Percentiles rank a stretch among this genome's conserved stretches.
These are phyloP conservation scores for Violaceomyces palustris DNA, from an alignment of 1,284 basidiomycete genomes.

Conservation along the genomic window DNA sequence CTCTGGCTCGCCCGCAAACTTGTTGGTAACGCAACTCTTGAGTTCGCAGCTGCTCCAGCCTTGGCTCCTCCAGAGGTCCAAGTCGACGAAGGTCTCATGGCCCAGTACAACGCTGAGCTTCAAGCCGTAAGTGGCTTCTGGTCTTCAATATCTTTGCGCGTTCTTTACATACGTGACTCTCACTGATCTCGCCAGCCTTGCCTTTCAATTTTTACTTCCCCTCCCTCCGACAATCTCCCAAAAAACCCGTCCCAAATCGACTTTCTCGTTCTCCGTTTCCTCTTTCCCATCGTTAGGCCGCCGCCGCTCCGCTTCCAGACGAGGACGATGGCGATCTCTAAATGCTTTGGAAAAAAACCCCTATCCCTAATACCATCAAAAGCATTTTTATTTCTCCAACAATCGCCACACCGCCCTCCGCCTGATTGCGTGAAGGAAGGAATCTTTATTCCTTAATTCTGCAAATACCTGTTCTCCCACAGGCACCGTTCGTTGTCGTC, in stretches of 20 bases:
- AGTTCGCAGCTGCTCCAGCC: conserved; percentile 94
- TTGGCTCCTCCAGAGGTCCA: conserved; percentile 89
- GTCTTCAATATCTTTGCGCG: background rate
- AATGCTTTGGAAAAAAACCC: too few species aligned
- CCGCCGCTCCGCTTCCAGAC: conserved; percentile 58
- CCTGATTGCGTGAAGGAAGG: too few species aligned
- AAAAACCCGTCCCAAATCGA: too few species aligned
- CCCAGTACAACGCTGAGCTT: conserved; percentile 77
- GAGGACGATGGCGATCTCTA: conserved; percentile 57
- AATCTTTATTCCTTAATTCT: too few species aligned
- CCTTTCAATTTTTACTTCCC: background rate
- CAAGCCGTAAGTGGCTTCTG: conserved; percentile 49
- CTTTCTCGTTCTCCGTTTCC: background rate
- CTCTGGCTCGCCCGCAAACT: conserved; percentile 98
- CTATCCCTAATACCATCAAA: too few species aligned
- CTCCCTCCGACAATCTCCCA: background rate
- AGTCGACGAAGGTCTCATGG: conserved; percentile 76
- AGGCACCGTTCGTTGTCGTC: too few species aligned
- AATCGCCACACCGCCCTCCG: too few species aligned
- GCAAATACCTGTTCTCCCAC: too few species aligned
- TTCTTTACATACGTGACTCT: background rate
- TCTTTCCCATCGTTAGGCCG: conserved; percentile 43
- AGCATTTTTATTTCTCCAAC: too few species aligned
- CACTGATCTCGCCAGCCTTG: background rate
- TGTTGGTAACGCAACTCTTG: conserved; percentile 82